Evolutionary conservation across 805 yeast species (phyloP), one percentile per base, ranked within the genome.

Genomic region (Candida quercuum): DNA sequence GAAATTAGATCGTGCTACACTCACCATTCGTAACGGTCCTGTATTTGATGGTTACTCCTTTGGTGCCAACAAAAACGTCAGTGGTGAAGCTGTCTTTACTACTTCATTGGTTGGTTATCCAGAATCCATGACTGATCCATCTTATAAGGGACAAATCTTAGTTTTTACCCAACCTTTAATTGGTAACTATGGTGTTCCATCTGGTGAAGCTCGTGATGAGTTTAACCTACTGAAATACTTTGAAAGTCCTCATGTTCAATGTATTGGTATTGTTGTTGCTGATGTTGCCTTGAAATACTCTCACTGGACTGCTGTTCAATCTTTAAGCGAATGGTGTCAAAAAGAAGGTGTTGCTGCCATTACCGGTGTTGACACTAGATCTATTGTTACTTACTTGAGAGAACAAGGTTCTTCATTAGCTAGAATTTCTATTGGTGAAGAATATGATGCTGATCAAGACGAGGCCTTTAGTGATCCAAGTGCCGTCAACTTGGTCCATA

Each of bases 221-320:
- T 89, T 65, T 66, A 86, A 86, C 51, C 68, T 93, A 48, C 74
- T 91, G 57, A 87, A 86, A 62, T 86, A 86, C 64, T 82, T 93
- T 66, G 99, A 93, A 68, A 77, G 89, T 40, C 93, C 97, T 5
- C 76, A 74, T 50, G 80, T 86, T 39, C 98, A 93, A 66, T 89
- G 97, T 65, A 81, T 85, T 43, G 99, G 98, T 51, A 87, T 93
- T 42, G 95, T 93, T 34, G 99, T 93, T 20, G 85, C 95, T 30
- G 96, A 93, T 57, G 96, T 78, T 38, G 98, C 99, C 17, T 75
- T 89, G 73, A 76, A 88, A 60, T 87, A 91, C 64, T 86, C 96
- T n/a, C 99, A 93, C 63, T 93, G 99, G 99, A 89, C 98, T 26
- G 99, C 99, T 4, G 96, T 93, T 24, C 98, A 93, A 68, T 82